Conservation (phyloP, 129 eudicot species). For the Kitagawia praeruptora region DNA sequence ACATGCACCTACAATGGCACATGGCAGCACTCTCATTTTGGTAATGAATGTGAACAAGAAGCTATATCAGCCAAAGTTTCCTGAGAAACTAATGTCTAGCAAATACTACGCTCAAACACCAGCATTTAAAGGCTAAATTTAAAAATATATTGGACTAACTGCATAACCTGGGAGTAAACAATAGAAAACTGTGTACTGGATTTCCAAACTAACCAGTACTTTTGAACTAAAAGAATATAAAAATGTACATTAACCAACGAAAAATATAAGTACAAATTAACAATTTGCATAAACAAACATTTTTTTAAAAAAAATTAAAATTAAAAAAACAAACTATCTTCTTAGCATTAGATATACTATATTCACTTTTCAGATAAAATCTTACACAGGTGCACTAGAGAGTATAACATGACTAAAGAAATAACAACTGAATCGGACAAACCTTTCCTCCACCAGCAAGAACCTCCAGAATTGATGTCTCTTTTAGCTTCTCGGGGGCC, state of each 20-base stretch:
- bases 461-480: conserved; percentile 70
- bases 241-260: no score
- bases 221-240: not conserved
- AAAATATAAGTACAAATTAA: not conserved
- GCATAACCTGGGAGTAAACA: not conserved
- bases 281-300: not conserved
- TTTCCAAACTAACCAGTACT: not conserved
- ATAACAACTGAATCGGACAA: conserved; percentile 15
- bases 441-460: conserved; percentile 98
- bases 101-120: not conserved
- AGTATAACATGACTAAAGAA: not conserved
- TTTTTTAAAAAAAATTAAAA: not conserved
- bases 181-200: not conserved
- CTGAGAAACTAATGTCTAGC: not conserved
- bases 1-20: conserved; percentile 57
- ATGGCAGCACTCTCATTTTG: not conserved
- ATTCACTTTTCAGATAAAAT: not conserved
- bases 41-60: not conserved
- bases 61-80: not conserved
- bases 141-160: not conserved
- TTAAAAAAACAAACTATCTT: not conserved
- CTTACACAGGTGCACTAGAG: not conserved
- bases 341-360: not conserved
- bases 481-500: conserved; percentile 33
- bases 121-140: not conserved